Conservation (phyloP, 305 asterid genomes). For the Fraxinus dipetala region DNA sequence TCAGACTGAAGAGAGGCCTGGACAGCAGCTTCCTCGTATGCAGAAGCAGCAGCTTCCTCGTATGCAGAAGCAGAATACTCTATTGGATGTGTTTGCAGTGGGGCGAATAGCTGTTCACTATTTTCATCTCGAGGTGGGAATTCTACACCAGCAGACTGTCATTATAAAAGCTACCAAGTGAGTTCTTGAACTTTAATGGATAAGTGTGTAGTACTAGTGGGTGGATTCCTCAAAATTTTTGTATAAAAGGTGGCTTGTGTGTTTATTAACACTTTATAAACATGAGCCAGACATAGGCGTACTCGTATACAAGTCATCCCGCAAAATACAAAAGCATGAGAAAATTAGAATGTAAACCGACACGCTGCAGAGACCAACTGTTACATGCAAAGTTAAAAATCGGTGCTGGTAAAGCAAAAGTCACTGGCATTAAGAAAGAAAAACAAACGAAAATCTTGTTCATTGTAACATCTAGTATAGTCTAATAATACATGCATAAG, state of each 20-base stretch:
- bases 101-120: constrained; percentile 85
- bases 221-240: neutral
- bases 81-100: constrained; percentile 87
- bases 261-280: neutral
- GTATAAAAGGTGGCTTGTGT: neutral
- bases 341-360: neutral
- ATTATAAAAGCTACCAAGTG: constrained; percentile 24
- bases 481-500: neutral
- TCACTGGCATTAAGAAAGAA: neutral
- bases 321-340: neutral
- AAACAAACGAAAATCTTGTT: neutral
- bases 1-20: constrained; percentile 88
- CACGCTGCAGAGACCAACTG: neutral
- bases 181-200: constrained; percentile 7
- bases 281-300: neutral
- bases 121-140: constrained; percentile 89
- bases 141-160: constrained; percentile 82
- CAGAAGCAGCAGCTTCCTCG: constrained; percentile 78
- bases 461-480: neutral
- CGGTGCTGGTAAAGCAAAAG: neutral
- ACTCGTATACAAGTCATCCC: neutral
- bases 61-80: constrained; percentile 52
- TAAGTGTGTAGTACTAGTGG: neutral
- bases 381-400: neutral
- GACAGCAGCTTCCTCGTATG: constrained; percentile 89